A percentile compares a stretch with the other conserved stretches of the same genome.
phyloP scores from a whole-genome alignment of 495 filamentous ascomycete species.

The Durotheca rogersii region DNA sequence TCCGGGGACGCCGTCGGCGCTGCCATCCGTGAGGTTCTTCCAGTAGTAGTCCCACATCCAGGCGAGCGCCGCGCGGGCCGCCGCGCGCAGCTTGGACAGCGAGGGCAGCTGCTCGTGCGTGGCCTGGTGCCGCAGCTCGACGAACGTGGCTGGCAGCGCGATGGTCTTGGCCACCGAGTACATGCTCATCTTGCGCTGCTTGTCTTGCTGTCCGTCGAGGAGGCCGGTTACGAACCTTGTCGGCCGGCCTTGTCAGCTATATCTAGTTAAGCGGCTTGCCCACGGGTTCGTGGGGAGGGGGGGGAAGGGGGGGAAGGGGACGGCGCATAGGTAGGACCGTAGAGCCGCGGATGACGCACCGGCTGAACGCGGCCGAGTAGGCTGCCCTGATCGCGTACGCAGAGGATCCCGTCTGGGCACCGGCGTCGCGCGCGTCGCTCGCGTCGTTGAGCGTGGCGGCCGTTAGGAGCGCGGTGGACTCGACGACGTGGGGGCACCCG shows the following conservation, averaged over 20 bases:
- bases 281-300: no score
- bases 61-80: constrained; percentile 64
- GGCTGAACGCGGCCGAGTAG: constrained; percentile 51
- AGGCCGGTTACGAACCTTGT: constrained; percentile 87
- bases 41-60: constrained; percentile 94
- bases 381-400: constrained; percentile 47
- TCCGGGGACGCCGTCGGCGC: constrained; percentile 1
- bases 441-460: constrained; percentile 70
- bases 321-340: no score
- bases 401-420: constrained; percentile 37
- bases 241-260: constrained; percentile 7
- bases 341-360: constrained; percentile 41
- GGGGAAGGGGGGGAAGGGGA: no score
- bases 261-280: no score
- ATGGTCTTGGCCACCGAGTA: constrained; percentile 74
- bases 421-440: constrained; percentile 57
- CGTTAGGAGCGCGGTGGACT: constrained; percentile 75
- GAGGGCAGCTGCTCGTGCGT: constrained; percentile 85
- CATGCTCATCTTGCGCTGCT: constrained; percentile 74
- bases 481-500: constrained; percentile 76
- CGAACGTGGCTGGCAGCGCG: constrained; percentile 77
- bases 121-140: constrained; percentile 85
- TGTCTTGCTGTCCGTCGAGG: constrained; percentile 71
- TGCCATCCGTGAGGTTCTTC: constrained; percentile 47
- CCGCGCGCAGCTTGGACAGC: constrained; percentile 64